Conservation (phyloP, 169 alveolate genomes). For the Besnoitia besnoiti region DNA sequence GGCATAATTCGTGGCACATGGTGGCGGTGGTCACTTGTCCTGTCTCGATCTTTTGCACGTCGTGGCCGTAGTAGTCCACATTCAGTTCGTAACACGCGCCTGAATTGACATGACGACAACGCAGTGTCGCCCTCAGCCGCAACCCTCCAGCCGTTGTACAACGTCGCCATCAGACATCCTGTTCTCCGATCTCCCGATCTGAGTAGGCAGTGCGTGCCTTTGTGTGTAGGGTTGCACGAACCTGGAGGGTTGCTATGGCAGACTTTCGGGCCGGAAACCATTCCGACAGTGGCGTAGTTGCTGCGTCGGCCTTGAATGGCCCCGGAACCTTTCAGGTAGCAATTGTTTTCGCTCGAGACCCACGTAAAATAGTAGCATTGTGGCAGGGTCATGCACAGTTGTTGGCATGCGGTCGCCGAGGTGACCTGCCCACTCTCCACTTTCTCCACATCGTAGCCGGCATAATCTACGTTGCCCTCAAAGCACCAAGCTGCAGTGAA, state of each 20-base stretch:
- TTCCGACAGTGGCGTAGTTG: constrained; percentile 2
- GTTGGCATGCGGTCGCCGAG: constrained; percentile 44
- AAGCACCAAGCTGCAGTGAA: constrained; percentile 28
- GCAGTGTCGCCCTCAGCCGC: background rate
- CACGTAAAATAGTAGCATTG: constrained; percentile 35
- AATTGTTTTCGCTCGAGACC: constrained; percentile 23
- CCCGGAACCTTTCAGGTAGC: constrained; percentile 27
- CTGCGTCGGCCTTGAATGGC: constrained; percentile 14
- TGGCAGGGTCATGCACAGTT: background rate
- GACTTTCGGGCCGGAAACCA: constrained; percentile 35
- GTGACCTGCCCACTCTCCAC: constrained; percentile 36
- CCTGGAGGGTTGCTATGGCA: constrained; percentile 18
- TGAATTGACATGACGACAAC: background rate
- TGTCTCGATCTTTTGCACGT: constrained; percentile 15
- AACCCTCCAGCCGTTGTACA: no score
- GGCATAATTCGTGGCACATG: background rate
- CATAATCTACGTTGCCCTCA: constrained; percentile 43
- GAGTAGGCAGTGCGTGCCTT: no score
- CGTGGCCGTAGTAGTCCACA: constrained; percentile 37
- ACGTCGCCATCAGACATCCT: no score
- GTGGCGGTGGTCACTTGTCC: background rate
- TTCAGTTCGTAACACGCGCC: constrained; percentile 9
- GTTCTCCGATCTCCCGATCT: no score
- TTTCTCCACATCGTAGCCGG: constrained; percentile 26
- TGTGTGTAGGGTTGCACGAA: background rate